Conservation (phyloP, 2,329 filamentous ascomycete species). For the Fusarium veterinarium region DNA sequence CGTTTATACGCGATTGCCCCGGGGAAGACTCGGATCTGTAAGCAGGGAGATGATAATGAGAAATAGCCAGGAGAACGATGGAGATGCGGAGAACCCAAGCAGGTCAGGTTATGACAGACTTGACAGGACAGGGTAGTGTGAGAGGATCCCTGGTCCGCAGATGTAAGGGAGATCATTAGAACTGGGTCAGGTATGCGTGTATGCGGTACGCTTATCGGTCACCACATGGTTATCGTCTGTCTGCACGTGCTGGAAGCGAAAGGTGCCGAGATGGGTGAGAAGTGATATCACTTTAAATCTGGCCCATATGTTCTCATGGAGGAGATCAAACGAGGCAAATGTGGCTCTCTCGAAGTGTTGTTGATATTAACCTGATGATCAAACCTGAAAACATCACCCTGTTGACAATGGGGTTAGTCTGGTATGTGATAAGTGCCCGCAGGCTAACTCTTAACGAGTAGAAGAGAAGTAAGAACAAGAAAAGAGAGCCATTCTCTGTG, state of each 20-base stretch:
- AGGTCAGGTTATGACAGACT: neutral
- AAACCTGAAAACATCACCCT: neutral
- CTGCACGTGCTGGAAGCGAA: neutral
- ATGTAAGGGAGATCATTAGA: conserved; percentile 27
- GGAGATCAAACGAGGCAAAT: neutral
- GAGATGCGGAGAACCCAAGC: conserved; percentile 24
- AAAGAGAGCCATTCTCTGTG: conserved; percentile 20
- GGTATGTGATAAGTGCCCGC: conserved; percentile 26
- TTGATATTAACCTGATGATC: conserved; percentile 2
- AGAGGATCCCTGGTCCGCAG: neutral
- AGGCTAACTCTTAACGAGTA: conserved; percentile 1
- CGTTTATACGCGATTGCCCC: conserved; percentile 1
- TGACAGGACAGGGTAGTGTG: conserved; percentile 2
- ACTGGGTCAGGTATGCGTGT: conserved; percentile 1
- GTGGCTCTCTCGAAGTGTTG: neutral
- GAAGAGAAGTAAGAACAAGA: neutral
- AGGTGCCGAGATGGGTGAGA: neutral
- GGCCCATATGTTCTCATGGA: conserved; percentile 16
- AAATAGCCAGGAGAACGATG: conserved; percentile 4
- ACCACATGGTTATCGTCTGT: conserved; percentile 28
- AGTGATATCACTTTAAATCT: conserved; percentile 24
- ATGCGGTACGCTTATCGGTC: conserved; percentile 10
- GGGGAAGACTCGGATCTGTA: conserved; percentile 6
- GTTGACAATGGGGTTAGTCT: neutral
- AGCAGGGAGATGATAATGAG: conserved; percentile 20